Evolutionary conservation across 2,329 filamentous ascomycete species (phyloP).

Genomic region (Pestalotiopsis sp.): DNA sequence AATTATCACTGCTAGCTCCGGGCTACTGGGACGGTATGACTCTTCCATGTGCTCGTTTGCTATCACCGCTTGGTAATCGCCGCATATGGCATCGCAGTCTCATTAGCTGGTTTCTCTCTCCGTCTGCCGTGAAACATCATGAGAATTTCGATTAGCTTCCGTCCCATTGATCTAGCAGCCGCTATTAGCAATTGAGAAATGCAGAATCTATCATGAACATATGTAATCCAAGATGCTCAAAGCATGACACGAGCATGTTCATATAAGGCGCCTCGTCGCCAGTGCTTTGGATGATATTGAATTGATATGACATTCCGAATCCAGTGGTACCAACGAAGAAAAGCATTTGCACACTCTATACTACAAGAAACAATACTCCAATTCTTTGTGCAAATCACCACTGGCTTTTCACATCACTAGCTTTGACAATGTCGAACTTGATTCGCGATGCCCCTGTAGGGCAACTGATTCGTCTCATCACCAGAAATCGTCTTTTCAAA

Average conservation of each 20-base stretch:
- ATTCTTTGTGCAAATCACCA: not conserved
- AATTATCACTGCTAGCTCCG: not conserved
- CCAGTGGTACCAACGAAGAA: not conserved
- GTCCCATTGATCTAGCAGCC: not conserved
- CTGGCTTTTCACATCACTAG: not conserved
- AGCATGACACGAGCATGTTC: not conserved
- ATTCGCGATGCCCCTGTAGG: constrained; percentile 31
- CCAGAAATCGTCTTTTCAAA: constrained; percentile 25
- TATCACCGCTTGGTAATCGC: constrained; percentile 8
- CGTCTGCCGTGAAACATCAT: not conserved
- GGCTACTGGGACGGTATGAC: constrained; percentile 1
- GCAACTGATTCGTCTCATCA: constrained; percentile 31
- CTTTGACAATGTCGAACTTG: constrained; percentile 18
- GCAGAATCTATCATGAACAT: not conserved
- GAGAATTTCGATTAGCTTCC: constrained; percentile 5
- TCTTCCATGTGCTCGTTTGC: not conserved
- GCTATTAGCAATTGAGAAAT: not conserved
- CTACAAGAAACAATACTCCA: not conserved
- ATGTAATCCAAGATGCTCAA: not conserved
- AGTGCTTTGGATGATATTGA: not conserved
- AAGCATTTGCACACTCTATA: not conserved
- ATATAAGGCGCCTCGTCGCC: constrained; percentile 1
- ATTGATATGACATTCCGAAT: not conserved
- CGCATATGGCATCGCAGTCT: not conserved
- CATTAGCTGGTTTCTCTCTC: not conserved